Evolutionary conservation across 225 moss, liverwort and hornwort species (phyloP).

Genomic region (Lunularia cruciata): DNA sequence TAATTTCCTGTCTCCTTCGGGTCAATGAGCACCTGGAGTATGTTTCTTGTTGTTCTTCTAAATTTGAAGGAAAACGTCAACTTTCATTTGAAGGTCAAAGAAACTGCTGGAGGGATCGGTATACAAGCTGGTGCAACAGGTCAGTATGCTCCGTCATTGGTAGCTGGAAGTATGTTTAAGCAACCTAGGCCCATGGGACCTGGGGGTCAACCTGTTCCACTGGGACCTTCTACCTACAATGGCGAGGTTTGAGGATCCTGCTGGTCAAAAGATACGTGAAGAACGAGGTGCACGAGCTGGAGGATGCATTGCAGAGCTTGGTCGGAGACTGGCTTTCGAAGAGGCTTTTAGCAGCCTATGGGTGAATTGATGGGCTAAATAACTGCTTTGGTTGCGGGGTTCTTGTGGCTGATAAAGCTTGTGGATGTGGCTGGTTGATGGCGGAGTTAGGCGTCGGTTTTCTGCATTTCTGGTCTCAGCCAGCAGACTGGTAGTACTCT

Average conservation of each 20-base stretch:
- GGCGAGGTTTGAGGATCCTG: constrained; percentile 71
- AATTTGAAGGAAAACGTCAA: no score
- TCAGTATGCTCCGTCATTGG: constrained; percentile 71
- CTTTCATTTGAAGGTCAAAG: constrained; percentile 32
- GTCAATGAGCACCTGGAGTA: no score
- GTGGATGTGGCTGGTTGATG: not conserved
- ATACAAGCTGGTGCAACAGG: constrained; percentile 46
- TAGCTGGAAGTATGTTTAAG: constrained; percentile 42
- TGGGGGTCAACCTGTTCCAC: constrained; percentile 59
- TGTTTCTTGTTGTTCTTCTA: no score
- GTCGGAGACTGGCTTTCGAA: constrained; percentile 61
- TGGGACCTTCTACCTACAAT: constrained; percentile 46
- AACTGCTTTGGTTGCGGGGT: no score
- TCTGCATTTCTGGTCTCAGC: not conserved
- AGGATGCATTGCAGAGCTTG: constrained; percentile 78
- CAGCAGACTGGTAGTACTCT: constrained; percentile 3
- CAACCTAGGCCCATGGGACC: constrained; percentile 58
- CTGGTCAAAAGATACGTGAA: constrained; percentile 58
- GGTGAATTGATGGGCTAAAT: constrained; percentile 46
- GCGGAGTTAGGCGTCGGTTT: not conserved
- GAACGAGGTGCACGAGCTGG: constrained; percentile 73
- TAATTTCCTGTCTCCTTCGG: no score
- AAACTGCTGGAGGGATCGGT: constrained; percentile 33
- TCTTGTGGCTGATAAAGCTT: not conserved
- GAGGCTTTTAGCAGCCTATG: constrained; percentile 83